Base-by-base conservation (phyloP, 441 rosid genomes). In the Corymbia calophylla region DNA sequence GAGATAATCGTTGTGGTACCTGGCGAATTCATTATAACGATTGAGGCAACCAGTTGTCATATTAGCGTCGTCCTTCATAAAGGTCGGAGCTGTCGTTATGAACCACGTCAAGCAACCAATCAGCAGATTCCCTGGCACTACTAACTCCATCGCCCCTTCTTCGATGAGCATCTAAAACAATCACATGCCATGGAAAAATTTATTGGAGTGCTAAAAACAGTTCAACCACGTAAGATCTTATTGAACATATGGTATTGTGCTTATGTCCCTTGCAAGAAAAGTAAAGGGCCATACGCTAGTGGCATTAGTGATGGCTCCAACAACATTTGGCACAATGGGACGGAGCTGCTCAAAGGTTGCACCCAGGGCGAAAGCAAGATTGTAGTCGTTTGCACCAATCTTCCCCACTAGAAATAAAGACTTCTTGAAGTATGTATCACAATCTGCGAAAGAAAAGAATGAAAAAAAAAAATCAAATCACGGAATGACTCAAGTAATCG, bases 41-140 rank as follows among this genome's bases (percentile, higher is more conserved):
- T 32, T 31, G 87, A 86, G 87, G 27, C 87, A 86, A 31, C 87
- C 64, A 89, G 82, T 86, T 64, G 92, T 93, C 77, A 48, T 44
- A 86, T 96, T 96, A 86, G 93, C 94, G 17, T 95, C 93, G 25
- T 87, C 32, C 91, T 90, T 84, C 35, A 87, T 91, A 9, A 56
- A 73, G 88, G 92, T 93, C 16, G 7, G 88, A 82, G 93, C 95
- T 86, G 93, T 84, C 27, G 95, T 93, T 90, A 96, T 66, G 87
- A 94, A 70, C 15, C 27, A 70, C 6, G 64, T 35, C 44, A 25
- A 86, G 87, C 87, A 86, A 39, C 87, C 87, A 31, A 86, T 86
- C 17, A 64, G 87, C 8, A 86, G 29, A 39, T 54, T 86, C 48
- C 87, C 87, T 9, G 87, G 87, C 8, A 86, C 87, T 39, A 86